Evolutionary conservation across 352 stramenopile genomes (phyloP).

Genomic region (Phytophthora cryptogea): DNA sequence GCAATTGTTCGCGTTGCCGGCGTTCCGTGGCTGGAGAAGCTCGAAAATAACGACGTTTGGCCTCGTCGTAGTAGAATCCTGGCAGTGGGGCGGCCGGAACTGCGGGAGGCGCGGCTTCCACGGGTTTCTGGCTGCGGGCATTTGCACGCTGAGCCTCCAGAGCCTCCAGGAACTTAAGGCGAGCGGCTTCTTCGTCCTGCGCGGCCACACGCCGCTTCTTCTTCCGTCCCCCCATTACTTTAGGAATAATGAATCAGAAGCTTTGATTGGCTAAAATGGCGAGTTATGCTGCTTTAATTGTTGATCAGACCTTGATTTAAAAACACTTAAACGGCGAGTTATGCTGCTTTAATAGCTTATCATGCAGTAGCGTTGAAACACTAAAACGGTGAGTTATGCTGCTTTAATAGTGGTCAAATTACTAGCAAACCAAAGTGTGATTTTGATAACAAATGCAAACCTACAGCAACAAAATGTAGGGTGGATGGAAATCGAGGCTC

Average conservation of each 20-base stretch:
- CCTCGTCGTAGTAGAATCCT: conserved; percentile 69
- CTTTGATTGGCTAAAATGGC: not conserved
- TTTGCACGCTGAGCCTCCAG: conserved; percentile 63
- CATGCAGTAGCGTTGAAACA: no score
- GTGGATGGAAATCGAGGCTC: not conserved
- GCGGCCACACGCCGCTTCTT: conserved; percentile 39
- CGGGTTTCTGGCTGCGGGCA: conserved; percentile 22
- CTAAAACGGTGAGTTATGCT: not conserved
- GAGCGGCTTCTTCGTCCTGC: conserved; percentile 31
- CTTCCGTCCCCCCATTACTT: conserved; percentile 23
- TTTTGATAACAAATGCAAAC: not conserved
- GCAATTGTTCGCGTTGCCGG: conserved; percentile 23
- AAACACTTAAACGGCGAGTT: not conserved
- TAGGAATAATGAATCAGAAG: not conserved
- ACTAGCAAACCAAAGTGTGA: not conserved
- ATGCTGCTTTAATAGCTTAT: no score
- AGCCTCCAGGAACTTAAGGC: conserved; percentile 55
- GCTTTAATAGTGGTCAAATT: no score
- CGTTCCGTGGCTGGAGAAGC: conserved; percentile 20
- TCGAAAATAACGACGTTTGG: conserved; percentile 56
- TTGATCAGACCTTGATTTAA: no score
- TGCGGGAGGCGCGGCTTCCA: conserved; percentile 1
- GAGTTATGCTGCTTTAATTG: no score
- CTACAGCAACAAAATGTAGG: conserved; percentile 3
- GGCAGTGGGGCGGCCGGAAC: conserved; percentile 29